A percentile compares a stretch with the other conserved stretches of the same genome.
Conservation (phyloP, 1,284 basidiomycete species). For the Cryptococcus sp. region DNA sequence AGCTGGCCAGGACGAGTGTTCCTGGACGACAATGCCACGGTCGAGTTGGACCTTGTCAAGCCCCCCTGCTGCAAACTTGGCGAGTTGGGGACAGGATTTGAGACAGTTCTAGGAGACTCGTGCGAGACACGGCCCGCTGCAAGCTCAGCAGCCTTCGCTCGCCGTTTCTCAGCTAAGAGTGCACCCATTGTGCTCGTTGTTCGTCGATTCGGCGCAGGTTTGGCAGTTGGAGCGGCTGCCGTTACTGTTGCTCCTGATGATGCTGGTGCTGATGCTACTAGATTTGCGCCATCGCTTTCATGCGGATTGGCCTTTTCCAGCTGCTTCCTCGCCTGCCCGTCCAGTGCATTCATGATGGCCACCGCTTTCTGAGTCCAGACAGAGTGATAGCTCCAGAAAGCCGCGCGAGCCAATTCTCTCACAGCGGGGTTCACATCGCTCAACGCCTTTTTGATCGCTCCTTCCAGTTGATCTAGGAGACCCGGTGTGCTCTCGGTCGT, state of each 20-base stretch:
- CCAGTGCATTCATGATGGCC: conserved; percentile 68
- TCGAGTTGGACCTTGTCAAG: conserved; percentile 24
- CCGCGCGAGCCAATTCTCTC: conserved; percentile 68
- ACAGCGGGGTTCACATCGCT: conserved; percentile 78
- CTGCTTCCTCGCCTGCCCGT: conserved; percentile 72
- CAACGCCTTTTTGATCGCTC: conserved; percentile 69
- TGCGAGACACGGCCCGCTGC: conserved; percentile 23
- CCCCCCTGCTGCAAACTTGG: conserved; percentile 19
- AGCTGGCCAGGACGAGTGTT: background rate
- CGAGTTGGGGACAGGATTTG: conserved; percentile 29
- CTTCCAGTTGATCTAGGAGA: conserved; percentile 69
- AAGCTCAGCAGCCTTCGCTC: conserved; percentile 39
- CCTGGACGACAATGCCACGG: conserved; percentile 6
- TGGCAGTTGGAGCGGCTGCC: background rate
- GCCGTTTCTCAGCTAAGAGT: conserved; percentile 42
- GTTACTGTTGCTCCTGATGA: conserved; percentile 7
- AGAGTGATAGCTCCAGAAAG: conserved; percentile 78
- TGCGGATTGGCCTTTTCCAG: conserved; percentile 77
- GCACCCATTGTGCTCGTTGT: conserved; percentile 21
- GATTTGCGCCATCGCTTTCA: conserved; percentile 1
- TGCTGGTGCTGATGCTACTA: background rate
- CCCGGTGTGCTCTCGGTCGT: conserved; percentile 64
- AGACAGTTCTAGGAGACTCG: conserved; percentile 31
- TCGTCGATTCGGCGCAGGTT: conserved; percentile 19
- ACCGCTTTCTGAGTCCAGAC: conserved; percentile 72